These are phyloP conservation scores for Vigna unguiculata DNA, from an alignment of 306 rosid species.

Conservation along the genomic window DNA sequence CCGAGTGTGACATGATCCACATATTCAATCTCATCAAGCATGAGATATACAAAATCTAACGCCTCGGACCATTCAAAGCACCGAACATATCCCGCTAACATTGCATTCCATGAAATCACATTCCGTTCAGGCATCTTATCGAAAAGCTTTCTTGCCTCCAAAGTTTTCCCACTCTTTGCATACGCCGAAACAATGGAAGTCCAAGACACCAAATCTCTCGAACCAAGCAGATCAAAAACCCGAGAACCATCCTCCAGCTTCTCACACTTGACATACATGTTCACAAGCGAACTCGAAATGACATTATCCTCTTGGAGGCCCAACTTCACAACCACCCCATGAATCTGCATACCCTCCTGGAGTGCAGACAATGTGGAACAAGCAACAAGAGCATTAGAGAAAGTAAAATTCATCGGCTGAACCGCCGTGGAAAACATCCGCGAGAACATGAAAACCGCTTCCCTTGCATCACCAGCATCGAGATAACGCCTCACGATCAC, in stretches of 20 bases:
- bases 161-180: slow-evolving; percentile 62
- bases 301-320: slow-evolving; percentile 60
- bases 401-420: slow-evolving; percentile 64
- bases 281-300: slow-evolving; percentile 64
- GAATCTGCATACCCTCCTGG: slow-evolving; percentile 69
- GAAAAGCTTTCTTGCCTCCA: slow-evolving; percentile 64
- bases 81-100: slow-evolving; percentile 68
- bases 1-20: slow-evolving; percentile 65
- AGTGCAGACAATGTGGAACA: slow-evolving; percentile 60
- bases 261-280: slow-evolving; percentile 74
- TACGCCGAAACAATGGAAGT: slow-evolving; percentile 75
- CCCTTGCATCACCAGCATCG: slow-evolving; percentile 61
- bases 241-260: slow-evolving; percentile 52
- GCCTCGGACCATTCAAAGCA: slow-evolving; percentile 63
- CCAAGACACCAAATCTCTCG: slow-evolving; percentile 68
- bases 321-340: slow-evolving; percentile 62
- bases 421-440: slow-evolving; percentile 48
- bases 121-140: slow-evolving; percentile 74
- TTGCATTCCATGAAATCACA: slow-evolving; percentile 84
- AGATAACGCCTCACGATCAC: slow-evolving; percentile 76
- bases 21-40: slow-evolving; percentile 48
- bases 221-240: slow-evolving; percentile 62
- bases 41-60: slow-evolving; percentile 55
- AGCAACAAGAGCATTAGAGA: slow-evolving; percentile 71
- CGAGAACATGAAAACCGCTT: slow-evolving; percentile 62